A percentile compares a stretch with the other conserved stretches of the same genome.
phyloP scores from a whole-genome alignment of 164 flowering plant genomes.

The Tetrastigma voinierianum region DNA sequence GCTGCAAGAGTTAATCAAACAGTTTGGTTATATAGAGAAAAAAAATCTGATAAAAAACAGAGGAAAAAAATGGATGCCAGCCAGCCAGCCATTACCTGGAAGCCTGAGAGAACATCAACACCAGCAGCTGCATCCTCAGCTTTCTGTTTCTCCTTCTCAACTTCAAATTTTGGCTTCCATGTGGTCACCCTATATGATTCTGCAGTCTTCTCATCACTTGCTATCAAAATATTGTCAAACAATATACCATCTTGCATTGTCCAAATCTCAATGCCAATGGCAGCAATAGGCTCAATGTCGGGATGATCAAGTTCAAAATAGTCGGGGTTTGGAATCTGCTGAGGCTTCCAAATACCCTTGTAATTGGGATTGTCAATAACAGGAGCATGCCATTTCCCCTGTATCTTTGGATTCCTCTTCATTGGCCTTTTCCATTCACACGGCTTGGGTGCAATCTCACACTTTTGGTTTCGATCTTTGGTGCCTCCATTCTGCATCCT shows the following conservation, averaged over 20 bases:
- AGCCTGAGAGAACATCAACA: conserved; percentile 51
- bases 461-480: conserved; percentile 91
- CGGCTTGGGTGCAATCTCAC: conserved; percentile 88
- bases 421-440: conserved; percentile 96
- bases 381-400: conserved; percentile 95
- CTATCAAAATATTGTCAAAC: no score
- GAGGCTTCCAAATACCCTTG: conserved; percentile 99
- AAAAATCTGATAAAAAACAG: not conserved
- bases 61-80: not conserved
- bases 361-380: conserved; percentile 82
- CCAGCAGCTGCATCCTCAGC: conserved; percentile 66
- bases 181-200: conserved; percentile 42
- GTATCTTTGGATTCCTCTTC: conserved; percentile 89
- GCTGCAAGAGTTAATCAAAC: conserved; percentile 49
- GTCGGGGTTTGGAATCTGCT: conserved; percentile 74
- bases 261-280: conserved; percentile 79
- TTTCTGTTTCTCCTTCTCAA: conserved; percentile 85
- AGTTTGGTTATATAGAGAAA: not conserved
- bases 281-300: conserved; percentile 85
- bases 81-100: conserved; percentile 66
- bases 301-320: conserved; percentile 82
- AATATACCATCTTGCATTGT: no score
- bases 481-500: conserved; percentile 99
- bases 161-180: conserved; percentile 81
- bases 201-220: no score